Percentiles rank a stretch among this genome's conserved stretches.
Evolutionary conservation across 75 land plant genomes (phyloP).

Genomic region (Pinus albicaulis): DNA sequence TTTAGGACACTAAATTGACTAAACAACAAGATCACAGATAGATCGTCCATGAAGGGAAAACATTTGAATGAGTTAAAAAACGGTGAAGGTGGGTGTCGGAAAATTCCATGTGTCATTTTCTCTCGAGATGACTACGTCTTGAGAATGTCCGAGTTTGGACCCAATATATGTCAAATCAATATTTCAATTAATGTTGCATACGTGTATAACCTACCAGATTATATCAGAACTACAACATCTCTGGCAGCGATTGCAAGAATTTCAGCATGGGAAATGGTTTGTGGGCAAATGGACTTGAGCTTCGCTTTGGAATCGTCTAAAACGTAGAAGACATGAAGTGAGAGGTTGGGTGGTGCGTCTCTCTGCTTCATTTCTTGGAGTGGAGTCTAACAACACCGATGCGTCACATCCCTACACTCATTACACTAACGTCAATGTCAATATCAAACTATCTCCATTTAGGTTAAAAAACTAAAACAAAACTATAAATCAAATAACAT

Average conservation of each 20-base stretch:
- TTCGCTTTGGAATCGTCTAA: constrained; percentile 43
- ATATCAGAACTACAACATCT: background rate
- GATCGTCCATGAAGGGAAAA: constrained; percentile 25
- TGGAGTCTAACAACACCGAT: constrained; percentile 39
- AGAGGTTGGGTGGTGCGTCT: constrained; percentile 54
- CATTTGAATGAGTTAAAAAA: constrained; percentile 6
- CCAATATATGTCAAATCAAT: constrained; percentile 13
- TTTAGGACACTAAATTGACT: too few relatives aligned
- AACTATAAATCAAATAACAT: too few relatives aligned
- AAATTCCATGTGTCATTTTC: constrained; percentile 17
- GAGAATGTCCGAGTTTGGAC: constrained; percentile 18
- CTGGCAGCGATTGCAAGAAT: constrained; percentile 6
- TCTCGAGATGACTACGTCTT: constrained; percentile 12
- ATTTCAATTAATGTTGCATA: too few relatives aligned
- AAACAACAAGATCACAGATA: constrained; percentile 22
- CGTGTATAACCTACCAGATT: too few relatives aligned
- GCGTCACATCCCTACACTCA: constrained; percentile 51
- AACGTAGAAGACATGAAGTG: constrained; percentile 42
- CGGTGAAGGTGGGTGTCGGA: constrained; percentile 21
- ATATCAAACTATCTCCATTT: too few relatives aligned
- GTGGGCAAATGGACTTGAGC: constrained; percentile 46
- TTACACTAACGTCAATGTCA: too few relatives aligned
- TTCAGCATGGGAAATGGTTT: constrained; percentile 59
- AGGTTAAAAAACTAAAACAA: too few relatives aligned
- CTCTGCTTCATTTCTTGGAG: constrained; percentile 29